A percentile compares a stretch with the other conserved stretches of the same genome.
phyloP scores from a whole-genome alignment of 305 asterid genomes.

The Ruellia speciosa region DNA sequence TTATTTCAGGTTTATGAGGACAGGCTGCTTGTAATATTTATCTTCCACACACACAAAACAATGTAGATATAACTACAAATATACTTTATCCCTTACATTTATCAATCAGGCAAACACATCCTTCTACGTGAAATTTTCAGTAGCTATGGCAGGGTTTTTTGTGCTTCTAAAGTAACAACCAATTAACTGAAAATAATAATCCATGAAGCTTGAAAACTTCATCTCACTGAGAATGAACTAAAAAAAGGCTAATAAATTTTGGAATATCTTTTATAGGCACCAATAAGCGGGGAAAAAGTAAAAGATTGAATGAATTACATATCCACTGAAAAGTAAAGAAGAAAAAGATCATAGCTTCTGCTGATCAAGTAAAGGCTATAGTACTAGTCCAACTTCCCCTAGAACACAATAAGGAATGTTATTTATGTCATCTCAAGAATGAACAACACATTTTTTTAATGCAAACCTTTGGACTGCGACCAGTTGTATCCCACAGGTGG shows the following conservation, averaged over 20 bases:
- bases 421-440: slow-evolving; percentile 11
- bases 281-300: neutral
- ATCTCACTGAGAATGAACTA: slow-evolving; percentile 7
- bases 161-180: too few relatives aligned
- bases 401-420: neutral
- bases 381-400: slow-evolving; percentile 3
- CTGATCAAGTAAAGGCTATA: slow-evolving; percentile 5
- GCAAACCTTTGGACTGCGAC: slow-evolving; percentile 89
- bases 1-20: too few relatives aligned
- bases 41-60: too few relatives aligned
- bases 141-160: too few relatives aligned
- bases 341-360: neutral
- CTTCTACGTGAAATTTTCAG: too few relatives aligned
- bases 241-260: neutral
- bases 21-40: too few relatives aligned
- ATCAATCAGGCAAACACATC: too few relatives aligned
- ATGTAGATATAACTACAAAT: too few relatives aligned
- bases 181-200: slow-evolving; percentile 3
- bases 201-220: slow-evolving; percentile 6
- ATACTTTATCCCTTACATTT: too few relatives aligned
- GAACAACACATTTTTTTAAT: slow-evolving; percentile 2
- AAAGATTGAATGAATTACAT: neutral
- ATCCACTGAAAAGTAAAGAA: neutral
- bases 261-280: neutral
- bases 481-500: slow-evolving; percentile 97